These are phyloP conservation scores for Elongisporangium prolatum DNA, from an alignment of 352 stramenopile genomes.

Conservation along the genomic window DNA sequence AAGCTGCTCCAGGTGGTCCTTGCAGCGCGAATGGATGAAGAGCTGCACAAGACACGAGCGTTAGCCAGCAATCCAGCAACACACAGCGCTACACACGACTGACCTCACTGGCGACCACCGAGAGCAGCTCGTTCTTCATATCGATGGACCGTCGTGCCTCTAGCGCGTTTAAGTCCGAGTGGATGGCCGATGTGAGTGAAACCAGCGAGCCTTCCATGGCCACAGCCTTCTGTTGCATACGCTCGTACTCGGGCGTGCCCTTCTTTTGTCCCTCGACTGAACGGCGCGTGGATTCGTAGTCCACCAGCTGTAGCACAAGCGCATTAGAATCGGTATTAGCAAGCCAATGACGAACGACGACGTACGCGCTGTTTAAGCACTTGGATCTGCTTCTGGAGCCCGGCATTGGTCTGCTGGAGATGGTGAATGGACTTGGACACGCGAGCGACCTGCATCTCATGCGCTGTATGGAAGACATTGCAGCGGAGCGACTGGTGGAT, in stretches of 20 bases:
- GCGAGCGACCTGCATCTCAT: slow-evolving; percentile 37
- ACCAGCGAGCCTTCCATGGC: slow-evolving; percentile 42
- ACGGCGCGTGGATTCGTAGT: slow-evolving; percentile 69
- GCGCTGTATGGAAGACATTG: slow-evolving; percentile 40
- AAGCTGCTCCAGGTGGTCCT: slow-evolving; percentile 73
- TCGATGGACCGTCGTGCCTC: slow-evolving; percentile 53
- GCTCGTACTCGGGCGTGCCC: slow-evolving; percentile 62
- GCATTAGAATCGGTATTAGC: not conserved
- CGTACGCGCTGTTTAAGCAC: slow-evolving; percentile 44
- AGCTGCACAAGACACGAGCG: slow-evolving; percentile 19
- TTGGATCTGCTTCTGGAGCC: slow-evolving; percentile 37
- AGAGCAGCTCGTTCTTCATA: slow-evolving; percentile 78
- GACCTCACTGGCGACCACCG: slow-evolving; percentile 64
- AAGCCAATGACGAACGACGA: not conserved
- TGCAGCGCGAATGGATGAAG: slow-evolving; percentile 54
- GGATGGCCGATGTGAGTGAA: slow-evolving; percentile 52
- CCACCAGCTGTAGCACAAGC: slow-evolving; percentile 34
- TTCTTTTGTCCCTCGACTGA: slow-evolving; percentile 56
- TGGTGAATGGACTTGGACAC: slow-evolving; percentile 42
- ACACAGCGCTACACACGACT: not conserved
- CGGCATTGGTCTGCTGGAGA: slow-evolving; percentile 29
- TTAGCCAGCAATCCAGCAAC: not conserved
- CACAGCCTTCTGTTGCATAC: slow-evolving; percentile 52
- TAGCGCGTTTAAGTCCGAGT: slow-evolving; percentile 56
- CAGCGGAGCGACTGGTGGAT: slow-evolving; percentile 48